phyloP scores from a whole-genome alignment of 177 flowering plant genomes.

The Telopea speciosissima region DNA sequence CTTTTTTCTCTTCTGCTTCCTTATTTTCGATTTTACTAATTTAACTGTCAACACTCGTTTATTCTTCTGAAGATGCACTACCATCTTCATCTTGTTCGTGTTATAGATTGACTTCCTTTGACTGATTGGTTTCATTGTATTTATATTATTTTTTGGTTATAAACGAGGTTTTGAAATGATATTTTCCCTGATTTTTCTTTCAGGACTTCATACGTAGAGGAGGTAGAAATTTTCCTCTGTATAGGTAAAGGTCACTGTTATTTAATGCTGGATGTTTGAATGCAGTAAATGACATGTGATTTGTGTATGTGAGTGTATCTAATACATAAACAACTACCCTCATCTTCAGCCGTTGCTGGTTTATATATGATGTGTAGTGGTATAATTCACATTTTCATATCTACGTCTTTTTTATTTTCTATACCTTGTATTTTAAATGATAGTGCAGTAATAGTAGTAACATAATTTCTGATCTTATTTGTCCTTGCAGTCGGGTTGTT shows the following conservation, averaged over 20 bases:
- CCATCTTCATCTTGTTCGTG: not conserved
- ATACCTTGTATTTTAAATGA: not conserved
- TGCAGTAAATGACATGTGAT: not conserved
- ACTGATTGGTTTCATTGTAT: not conserved
- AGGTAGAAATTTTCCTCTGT: slow-evolving; percentile 71
- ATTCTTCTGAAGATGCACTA: no score
- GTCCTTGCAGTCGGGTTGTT: slow-evolving; percentile 62
- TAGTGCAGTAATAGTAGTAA: not conserved
- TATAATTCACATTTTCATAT: no score
- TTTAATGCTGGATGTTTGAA: not conserved
- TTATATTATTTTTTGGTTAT: not conserved
- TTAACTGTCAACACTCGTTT: not conserved
- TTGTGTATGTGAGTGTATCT: no score
- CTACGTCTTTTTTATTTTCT: not conserved
- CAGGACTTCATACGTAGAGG: slow-evolving; percentile 91
- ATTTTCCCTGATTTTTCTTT: not conserved
- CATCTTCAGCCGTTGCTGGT: not conserved
- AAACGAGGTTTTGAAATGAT: not conserved
- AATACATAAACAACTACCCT: not conserved
- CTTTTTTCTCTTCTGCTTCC: no score
- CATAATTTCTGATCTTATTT: not conserved
- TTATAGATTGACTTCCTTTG: not conserved
- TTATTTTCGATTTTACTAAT: no score
- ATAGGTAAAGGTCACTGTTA: slow-evolving; percentile 50
- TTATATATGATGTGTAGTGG: no score